Conservation (phyloP, 768 basidiomycete species). For the Boletellus ananas region DNA sequence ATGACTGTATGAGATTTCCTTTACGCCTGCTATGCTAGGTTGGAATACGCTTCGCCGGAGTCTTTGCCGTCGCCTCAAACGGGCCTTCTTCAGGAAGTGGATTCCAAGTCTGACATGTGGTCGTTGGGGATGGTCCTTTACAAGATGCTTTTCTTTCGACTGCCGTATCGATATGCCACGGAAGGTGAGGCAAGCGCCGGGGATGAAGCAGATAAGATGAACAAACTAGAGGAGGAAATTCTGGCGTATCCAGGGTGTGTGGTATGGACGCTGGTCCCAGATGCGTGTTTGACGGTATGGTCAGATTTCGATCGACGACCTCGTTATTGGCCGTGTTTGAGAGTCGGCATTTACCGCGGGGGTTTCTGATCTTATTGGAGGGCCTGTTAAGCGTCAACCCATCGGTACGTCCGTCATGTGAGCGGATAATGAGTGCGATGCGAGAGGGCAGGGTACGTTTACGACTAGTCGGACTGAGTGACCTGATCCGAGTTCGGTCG, state of each 20-base stretch:
- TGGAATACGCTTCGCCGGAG: conserved; percentile 90
- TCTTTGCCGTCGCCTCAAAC: conserved; percentile 67
- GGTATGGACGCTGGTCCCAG: neutral
- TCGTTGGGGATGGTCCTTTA: conserved; percentile 94
- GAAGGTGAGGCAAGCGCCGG: conserved; percentile 49
- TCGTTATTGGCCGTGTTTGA: conserved; percentile 56
- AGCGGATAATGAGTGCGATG: conserved; percentile 66
- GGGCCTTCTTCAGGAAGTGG: conserved; percentile 64
- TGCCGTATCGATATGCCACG: conserved; percentile 78
- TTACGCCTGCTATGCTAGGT: conserved; percentile 33
- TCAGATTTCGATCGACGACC: conserved; percentile 52
- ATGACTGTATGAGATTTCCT: neutral
- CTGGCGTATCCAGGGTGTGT: conserved; percentile 67
- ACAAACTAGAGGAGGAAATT: conserved; percentile 70
- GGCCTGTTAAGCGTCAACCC: conserved; percentile 63
- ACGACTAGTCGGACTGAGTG: neutral
- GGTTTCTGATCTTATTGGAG: conserved; percentile 70
- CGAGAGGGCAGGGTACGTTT: conserved; percentile 68
- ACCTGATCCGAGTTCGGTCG: neutral
- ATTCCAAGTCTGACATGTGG: conserved; percentile 96
- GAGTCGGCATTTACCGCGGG: conserved; percentile 65
- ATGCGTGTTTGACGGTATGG: conserved; percentile 6
- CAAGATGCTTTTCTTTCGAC: conserved; percentile 85
- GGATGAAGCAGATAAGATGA: conserved; percentile 61
- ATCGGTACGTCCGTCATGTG: conserved; percentile 61